These are phyloP conservation scores for Eucalyptus fibrosa DNA, from an alignment of 345 rosid genomes.

Conservation along the genomic window DNA sequence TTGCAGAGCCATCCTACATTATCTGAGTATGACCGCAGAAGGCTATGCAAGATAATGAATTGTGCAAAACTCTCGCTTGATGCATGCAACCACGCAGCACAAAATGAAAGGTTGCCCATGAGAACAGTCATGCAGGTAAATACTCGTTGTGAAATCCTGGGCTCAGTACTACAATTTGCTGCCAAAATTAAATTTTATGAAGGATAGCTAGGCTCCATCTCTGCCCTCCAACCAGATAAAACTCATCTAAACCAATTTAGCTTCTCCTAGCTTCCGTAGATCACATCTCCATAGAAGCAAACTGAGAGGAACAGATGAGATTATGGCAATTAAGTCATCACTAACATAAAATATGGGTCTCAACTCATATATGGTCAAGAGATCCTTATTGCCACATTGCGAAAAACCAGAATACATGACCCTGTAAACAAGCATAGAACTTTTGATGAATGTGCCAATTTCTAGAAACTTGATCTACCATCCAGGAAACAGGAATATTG, in stretches of 20 bases:
- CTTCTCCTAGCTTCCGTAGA: background rate
- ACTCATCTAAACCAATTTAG: background rate
- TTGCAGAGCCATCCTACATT: slow-evolving; percentile 66
- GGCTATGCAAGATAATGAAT: slow-evolving; percentile 65
- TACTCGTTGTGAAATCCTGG: background rate
- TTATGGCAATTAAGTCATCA: background rate
- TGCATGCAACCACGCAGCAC: slow-evolving; percentile 87
- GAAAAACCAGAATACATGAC: background rate
- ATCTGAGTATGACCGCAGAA: slow-evolving; percentile 60
- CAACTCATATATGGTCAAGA: background rate
- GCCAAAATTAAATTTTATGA: background rate
- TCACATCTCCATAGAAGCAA: background rate
- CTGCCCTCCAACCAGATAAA: background rate
- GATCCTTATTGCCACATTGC: background rate
- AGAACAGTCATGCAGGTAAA: slow-evolving; percentile 77
- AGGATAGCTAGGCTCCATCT: background rate
- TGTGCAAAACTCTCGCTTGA: slow-evolving; percentile 76
- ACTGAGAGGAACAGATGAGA: background rate
- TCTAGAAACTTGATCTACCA: background rate
- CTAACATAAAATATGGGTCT: background rate
- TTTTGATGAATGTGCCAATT: background rate
- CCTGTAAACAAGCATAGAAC: background rate
- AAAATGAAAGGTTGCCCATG: slow-evolving; percentile 82
- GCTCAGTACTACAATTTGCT: background rate
- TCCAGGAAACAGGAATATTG: background rate